These are phyloP conservation scores for Funneliformis geosporum DNA, from an alignment of 192 early-diverging fungal genomes.

Conservation along the genomic window DNA sequence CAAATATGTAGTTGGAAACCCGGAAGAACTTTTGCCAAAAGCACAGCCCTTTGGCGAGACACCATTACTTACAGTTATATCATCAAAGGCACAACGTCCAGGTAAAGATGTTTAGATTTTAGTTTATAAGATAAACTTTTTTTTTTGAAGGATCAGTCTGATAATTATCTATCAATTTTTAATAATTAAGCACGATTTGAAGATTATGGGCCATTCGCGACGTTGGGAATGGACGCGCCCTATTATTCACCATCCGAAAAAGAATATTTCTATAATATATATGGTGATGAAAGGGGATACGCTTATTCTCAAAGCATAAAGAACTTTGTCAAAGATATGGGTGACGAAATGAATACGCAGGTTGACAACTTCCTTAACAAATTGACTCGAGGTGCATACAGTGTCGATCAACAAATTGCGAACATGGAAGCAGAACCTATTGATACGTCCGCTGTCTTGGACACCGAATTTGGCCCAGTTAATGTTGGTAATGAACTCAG, in stretches of 20 bases:
- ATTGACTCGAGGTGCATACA: conserved; percentile 47
- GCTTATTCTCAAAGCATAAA: conserved; percentile 60
- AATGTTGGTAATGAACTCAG: conserved; percentile 20
- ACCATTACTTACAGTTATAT: conserved; percentile 42
- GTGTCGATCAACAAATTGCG: conserved; percentile 40
- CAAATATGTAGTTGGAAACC: conserved; percentile 28
- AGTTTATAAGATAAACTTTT: not conserved
- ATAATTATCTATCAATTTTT: not conserved
- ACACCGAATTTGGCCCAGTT: conserved; percentile 28
- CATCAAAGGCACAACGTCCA: conserved; percentile 5
- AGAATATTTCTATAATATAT: conserved; percentile 37
- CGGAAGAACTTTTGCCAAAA: conserved; percentile 33
- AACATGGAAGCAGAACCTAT: conserved; percentile 9
- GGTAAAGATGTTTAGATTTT: not conserved
- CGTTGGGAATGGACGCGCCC: conserved; percentile 21
- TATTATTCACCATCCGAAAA: conserved; percentile 18
- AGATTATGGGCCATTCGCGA: conserved; percentile 45
- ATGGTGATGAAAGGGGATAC: conserved; percentile 61
- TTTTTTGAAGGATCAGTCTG: not conserved
- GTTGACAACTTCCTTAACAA: conserved; percentile 42
- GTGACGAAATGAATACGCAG: conserved; percentile 36
- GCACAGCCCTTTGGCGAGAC: conserved; percentile 32
- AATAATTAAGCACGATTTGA: conserved; percentile 22
- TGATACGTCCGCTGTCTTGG: not conserved
- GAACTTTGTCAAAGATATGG: conserved; percentile 46